Evolutionary conservation across 2,329 filamentous ascomycete species (phyloP).

Genomic region (Cercospora citrullina): DNA sequence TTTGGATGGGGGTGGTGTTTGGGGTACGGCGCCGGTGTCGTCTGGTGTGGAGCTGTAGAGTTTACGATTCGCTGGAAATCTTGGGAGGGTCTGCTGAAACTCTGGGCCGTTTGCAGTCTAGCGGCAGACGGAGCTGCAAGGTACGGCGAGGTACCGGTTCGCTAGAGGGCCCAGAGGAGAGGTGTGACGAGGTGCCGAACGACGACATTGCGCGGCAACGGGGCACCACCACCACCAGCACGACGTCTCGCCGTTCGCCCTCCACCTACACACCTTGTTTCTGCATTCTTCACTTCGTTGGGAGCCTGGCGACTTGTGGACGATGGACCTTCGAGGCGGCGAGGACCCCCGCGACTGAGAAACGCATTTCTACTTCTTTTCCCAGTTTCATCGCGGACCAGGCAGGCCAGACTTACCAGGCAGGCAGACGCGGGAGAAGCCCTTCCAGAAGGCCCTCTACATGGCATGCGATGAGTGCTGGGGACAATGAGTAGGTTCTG

Average conservation of each 20-base stretch:
- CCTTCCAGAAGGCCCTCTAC: not conserved
- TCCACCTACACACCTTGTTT: not conserved
- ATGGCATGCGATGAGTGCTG: constrained; percentile 13
- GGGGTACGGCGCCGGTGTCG: not conserved
- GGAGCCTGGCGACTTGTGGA: not conserved
- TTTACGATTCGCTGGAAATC: not conserved
- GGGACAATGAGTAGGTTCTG: constrained; percentile 16
- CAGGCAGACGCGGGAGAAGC: not conserved
- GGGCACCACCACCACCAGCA: not conserved
- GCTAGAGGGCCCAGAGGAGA: not conserved
- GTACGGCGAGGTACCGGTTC: constrained; percentile 2
- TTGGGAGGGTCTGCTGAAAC: not conserved
- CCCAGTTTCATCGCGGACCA: constrained; percentile 5
- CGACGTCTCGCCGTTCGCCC: not conserved
- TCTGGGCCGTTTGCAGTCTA: not conserved
- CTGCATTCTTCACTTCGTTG: not conserved
- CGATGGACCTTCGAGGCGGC: not conserved
- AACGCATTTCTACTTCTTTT: not conserved
- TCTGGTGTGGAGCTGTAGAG: constrained; percentile 1
- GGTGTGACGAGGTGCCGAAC: constrained; percentile 4
- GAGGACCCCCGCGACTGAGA: not conserved
- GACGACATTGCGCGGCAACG: constrained; percentile 4
- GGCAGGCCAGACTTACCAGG: not conserved
- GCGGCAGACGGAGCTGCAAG: constrained; percentile 1
- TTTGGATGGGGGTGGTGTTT: constrained; percentile 3